phyloP scores from a whole-genome alignment of 2,329 filamentous ascomycete species.

The Fonsecaea pugnacius region DNA sequence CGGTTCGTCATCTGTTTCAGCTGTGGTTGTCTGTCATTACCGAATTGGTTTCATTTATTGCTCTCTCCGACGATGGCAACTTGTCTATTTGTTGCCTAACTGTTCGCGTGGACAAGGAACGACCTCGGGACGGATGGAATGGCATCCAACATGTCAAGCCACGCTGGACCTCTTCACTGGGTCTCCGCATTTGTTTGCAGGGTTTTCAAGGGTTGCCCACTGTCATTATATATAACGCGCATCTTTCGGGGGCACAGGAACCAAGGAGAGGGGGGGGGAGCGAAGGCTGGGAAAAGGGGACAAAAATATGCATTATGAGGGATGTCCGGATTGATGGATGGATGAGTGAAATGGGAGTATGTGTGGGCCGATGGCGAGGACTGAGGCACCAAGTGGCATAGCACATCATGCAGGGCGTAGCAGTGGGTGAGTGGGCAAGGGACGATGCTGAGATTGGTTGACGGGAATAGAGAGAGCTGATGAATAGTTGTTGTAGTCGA shows the following conservation, averaged over 20 bases:
- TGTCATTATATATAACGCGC: constrained; percentile 4
- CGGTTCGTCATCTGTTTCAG: neutral
- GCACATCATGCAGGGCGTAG: neutral
- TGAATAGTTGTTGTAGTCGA: neutral
- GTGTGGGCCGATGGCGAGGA: neutral
- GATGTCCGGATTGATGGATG: neutral
- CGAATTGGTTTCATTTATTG: neutral
- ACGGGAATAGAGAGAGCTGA: neutral
- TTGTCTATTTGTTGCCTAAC: neutral
- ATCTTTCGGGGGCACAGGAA: neutral
- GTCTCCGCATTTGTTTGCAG: neutral
- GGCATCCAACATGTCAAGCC: neutral
- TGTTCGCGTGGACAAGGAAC: neutral
- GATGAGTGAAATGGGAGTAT: neutral
- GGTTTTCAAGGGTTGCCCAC: neutral
- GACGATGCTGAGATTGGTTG: neutral
- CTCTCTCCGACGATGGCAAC: neutral
- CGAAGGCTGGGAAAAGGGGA: neutral
- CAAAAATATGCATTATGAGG: constrained; percentile 2
- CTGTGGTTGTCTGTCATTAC: constrained; percentile 3
- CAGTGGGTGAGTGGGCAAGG: neutral
- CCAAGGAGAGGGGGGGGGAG: neutral
- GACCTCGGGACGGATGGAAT: neutral
- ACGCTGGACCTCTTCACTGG: neutral
- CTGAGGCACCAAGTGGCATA: neutral